These are phyloP conservation scores for Pseudoturritis turrita DNA, from an alignment of 345 rosid species.

Conservation along the genomic window DNA sequence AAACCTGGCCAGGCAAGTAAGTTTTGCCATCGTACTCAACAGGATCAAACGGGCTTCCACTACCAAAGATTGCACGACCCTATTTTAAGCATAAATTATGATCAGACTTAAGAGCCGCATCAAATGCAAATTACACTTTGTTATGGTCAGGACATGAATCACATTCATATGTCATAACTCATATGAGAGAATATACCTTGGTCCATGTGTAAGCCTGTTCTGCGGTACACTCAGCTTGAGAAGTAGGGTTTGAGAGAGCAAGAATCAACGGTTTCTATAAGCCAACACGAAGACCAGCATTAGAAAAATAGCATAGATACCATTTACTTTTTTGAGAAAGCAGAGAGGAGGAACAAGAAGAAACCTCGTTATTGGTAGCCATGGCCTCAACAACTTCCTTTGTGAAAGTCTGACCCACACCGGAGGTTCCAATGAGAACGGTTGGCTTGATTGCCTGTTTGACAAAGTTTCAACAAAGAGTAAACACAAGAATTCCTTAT, in stretches of 20 bases:
- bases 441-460: slow-evolving; percentile 89
- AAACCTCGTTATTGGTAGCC: slow-evolving; percentile 83
- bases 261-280: slow-evolving; percentile 85
- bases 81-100: slow-evolving; percentile 23
- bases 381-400: slow-evolving; percentile 84
- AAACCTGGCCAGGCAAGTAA: slow-evolving; percentile 87
- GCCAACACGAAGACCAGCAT: slow-evolving; percentile 8
- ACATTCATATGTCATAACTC: not conserved
- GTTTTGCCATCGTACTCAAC: slow-evolving; percentile 70
- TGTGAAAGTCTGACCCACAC: slow-evolving; percentile 89
- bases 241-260: slow-evolving; percentile 94
- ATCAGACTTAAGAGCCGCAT: slow-evolving; percentile 10
- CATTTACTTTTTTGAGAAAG: not conserved
- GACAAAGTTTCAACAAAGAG: not conserved
- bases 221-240: slow-evolving; percentile 97
- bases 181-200: slow-evolving; percentile 41
- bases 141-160: not conserved
- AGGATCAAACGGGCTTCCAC: slow-evolving; percentile 95
- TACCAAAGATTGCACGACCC: slow-evolving; percentile 97
- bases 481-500: not conserved
- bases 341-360: not conserved
- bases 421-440: slow-evolving; percentile 89
- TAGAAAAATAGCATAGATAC: not conserved
- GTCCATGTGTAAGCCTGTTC: slow-evolving; percentile 98
- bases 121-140: not conserved